Base-by-base conservation (phyloP, 164 flowering plant species). In the Kalanchoe fedtschenkoi region DNA sequence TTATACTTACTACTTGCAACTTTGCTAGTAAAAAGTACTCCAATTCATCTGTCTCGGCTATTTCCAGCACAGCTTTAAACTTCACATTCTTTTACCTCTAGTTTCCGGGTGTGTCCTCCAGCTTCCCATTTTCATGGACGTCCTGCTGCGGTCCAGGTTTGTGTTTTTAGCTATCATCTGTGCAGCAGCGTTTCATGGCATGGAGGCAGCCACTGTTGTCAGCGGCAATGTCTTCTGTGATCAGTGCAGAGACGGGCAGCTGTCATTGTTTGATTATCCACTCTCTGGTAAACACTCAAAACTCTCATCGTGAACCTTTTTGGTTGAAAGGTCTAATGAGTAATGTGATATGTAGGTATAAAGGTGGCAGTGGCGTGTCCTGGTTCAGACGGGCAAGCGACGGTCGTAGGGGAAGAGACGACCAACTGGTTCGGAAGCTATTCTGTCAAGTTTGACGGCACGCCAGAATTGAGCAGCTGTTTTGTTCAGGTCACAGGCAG, bases 161-260 rank as follows among this genome's bases (percentile, higher is more conserved):
- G 63, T 78, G 51, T 33, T 78, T 35, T 17, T 70, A 24, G 64
- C 71, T 55, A 42, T 82, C 30, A 65, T 81, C 26, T 14, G 86
- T 67, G 64, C 76, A n/a, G 74, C 73, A 26, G 71, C 74, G 30
- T 71, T 76, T 70, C 46, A 68, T 69, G 79, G 76, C 55, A 68
- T 77, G 54, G 39, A 26, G 26, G 93, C 79, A 21, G 74, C 75
- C 55, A 77, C 85, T 33, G 73, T 81, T 80, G 95, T 89, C 53
- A 66, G 74, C 16, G 98, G 98, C 54, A 68, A 79, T 1, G 97
- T 93, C 65, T 85, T 78, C 67, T 93, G 98, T 71, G 97, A 93
- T 74, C 93, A 82, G 67, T 93, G 98, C 83, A 86, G 80, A 73
- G 98, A 89, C 71, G 96, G 97, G 34, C 75, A 77, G 37, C 43